Base-by-base conservation (phyloP, 225 moss, liverwort and hornwort species). In the Ulota crispa region DNA sequence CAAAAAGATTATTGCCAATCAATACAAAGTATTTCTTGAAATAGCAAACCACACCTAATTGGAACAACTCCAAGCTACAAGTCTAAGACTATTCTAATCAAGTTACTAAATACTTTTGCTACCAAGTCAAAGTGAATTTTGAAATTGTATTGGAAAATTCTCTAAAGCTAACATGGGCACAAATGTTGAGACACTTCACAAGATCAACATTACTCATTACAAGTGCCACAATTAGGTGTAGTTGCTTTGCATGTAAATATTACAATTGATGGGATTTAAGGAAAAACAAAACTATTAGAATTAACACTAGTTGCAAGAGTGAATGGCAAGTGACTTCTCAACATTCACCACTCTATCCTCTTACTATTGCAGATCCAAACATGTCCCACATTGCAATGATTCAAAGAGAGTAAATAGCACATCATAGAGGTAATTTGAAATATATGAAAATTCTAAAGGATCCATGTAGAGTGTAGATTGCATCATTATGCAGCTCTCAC, bases 261-360 rank as follows among this genome's bases (percentile, higher is more conserved):
- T 57, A 15, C 31, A 81, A 4, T 80, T 54, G 26, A 7, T 16
- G 26, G 21, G 1, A 34, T 28, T 18, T 20, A 24, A 77, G 16
- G 6, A 50, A 18, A 1, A 6, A 0, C 50, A 1, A 1, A 50
- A 5, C 18, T 50, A 18, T 18, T 18, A 50, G 18, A 18, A 65
- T 20, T 11, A 70, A 26, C 27, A 28, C 26, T 23, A 30, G 13
- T 24, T 2, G 3, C 32, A 0, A 30, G 74, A 39, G 41, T 75
- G 21, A 7, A 42, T 7, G 19, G 37, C 30, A 30, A 36, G 18
- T n/a, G 70, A 28, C 30, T 30, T 16, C 21, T 47, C 27, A 36
- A 6, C 45, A 64, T 37, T 71, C 77, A 52, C 81, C 67, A 60
- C 41, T 67, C 37, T 66, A 78, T 39, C 60, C 41, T 54, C 45